phyloP scores from a whole-genome alignment of 306 rosid genomes.

The Purshia tridentata region DNA sequence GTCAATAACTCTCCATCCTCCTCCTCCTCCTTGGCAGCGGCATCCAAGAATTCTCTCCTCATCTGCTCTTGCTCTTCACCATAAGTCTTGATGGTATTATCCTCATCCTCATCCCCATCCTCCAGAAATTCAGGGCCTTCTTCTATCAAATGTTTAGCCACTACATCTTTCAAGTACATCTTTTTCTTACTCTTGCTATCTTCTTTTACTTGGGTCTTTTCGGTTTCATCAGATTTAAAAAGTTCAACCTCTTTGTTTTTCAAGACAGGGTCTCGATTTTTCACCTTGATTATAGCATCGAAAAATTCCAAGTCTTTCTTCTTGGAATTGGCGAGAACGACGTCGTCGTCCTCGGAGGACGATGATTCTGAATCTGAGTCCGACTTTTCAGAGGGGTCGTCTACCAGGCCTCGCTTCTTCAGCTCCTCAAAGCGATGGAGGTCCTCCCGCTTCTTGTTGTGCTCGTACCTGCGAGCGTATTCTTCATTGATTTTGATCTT shows the following conservation, averaged over 20 bases:
- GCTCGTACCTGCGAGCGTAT: constrained; percentile 49
- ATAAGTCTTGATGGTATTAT: constrained; percentile 45
- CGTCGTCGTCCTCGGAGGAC: constrained; percentile 11
- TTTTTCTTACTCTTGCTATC: constrained; percentile 33
- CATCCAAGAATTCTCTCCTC: constrained; percentile 56
- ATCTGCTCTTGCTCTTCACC: constrained; percentile 64
- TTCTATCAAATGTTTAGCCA: constrained; percentile 65
- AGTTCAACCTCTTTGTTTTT: constrained; percentile 56
- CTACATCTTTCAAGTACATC: constrained; percentile 71
- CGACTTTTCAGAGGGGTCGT: constrained; percentile 27
- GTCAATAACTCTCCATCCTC: constrained; percentile 54
- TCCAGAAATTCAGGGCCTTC: constrained; percentile 58
- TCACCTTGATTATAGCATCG: constrained; percentile 66
- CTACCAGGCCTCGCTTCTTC: constrained; percentile 65
- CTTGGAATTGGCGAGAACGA: constrained; percentile 17
- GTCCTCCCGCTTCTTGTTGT: constrained; percentile 86
- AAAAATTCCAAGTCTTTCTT: constrained; percentile 49
- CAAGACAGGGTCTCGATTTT: constrained; percentile 61
- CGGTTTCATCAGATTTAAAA: constrained; percentile 49
- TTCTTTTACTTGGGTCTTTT: constrained; percentile 23
- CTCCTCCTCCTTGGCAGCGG: constrained; percentile 40
- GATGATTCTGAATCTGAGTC: constrained; percentile 8
- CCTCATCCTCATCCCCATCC: constrained; percentile 15
- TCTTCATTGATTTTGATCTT: constrained; percentile 54
- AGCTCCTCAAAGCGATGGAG: constrained; percentile 78